Conservation (phyloP, 1,284 basidiomycete species). For the Earliella scabrosa region DNA sequence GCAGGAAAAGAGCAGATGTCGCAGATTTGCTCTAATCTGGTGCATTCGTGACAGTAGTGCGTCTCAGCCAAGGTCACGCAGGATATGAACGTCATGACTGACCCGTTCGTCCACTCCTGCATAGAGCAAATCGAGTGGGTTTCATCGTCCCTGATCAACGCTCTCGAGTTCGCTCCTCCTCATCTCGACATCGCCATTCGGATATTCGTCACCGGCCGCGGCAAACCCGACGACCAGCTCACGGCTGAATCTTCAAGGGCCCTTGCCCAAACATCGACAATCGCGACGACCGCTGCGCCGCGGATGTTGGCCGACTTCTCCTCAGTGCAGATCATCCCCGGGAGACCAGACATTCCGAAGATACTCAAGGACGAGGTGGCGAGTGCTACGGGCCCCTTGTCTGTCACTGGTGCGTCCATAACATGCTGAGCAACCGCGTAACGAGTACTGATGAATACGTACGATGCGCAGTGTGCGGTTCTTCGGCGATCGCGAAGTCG, state of each 20-base stretch:
- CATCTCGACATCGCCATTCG: constrained; percentile 38
- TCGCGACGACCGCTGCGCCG: not conserved
- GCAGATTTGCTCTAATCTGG: constrained; percentile 48
- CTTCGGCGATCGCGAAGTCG: constrained; percentile 40
- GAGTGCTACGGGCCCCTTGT: constrained; percentile 33
- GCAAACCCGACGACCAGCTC: too few relatives aligned
- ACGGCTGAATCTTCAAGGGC: too few relatives aligned
- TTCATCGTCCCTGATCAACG: constrained; percentile 35
- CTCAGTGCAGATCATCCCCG: constrained; percentile 30
- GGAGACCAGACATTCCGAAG: constrained; percentile 34
- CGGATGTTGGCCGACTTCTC: constrained; percentile 20
- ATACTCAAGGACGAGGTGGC: constrained; percentile 32
- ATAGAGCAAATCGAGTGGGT: constrained; percentile 43
- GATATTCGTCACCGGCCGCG: constrained; percentile 40
- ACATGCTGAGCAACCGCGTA: too few relatives aligned
- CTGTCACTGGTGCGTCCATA: constrained; percentile 47
- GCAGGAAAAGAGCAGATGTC: constrained; percentile 33
- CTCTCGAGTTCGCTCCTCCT: constrained; percentile 33
- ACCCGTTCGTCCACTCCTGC: not conserved
- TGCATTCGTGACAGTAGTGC: constrained; percentile 43
- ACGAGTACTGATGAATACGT: too few relatives aligned
- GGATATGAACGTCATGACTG: too few relatives aligned
- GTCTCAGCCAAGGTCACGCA: too few relatives aligned
- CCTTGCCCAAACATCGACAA: too few relatives aligned
- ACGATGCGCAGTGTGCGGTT: constrained; percentile 48